These are phyloP conservation scores for Miscanthus sacchariflorus DNA, from an alignment of 202 grass and related monocot genomes.

Conservation along the genomic window DNA sequence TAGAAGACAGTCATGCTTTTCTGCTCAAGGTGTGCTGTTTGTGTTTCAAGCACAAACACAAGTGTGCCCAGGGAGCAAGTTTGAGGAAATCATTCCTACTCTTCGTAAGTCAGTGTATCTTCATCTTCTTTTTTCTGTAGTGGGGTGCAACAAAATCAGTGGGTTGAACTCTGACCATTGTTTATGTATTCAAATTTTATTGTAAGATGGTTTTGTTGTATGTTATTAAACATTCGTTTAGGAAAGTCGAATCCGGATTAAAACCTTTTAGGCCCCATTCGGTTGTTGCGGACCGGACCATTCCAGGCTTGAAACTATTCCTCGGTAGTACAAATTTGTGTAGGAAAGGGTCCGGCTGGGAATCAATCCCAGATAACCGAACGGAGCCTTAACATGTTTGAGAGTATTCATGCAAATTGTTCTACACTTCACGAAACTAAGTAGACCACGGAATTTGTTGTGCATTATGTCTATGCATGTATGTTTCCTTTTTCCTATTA, in stretches of 20 bases:
- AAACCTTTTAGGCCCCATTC: background rate
- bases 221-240: background rate
- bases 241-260: background rate
- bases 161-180: background rate
- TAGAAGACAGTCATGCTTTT: background rate
- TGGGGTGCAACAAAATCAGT: background rate
- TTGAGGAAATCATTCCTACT: background rate
- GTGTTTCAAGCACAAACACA: constrained; percentile 5
- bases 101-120: background rate
- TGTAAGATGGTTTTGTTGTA: background rate
- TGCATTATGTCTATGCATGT: background rate
- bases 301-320: too few relatives aligned
- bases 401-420: background rate
- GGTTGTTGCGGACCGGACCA: too few relatives aligned
- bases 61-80: background rate
- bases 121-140: background rate
- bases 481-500: background rate
- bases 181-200: background rate
- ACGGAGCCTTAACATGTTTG: background rate
- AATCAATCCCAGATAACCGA: too few relatives aligned
- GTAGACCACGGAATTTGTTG: background rate
- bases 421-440: background rate
- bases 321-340: too few relatives aligned
- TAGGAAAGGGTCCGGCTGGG: too few relatives aligned
- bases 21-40: background rate